A percentile compares a stretch with the other conserved stretches of the same genome.
Conservation (phyloP, 495 filamentous ascomycete genomes). For the Xylaria grammica region DNA sequence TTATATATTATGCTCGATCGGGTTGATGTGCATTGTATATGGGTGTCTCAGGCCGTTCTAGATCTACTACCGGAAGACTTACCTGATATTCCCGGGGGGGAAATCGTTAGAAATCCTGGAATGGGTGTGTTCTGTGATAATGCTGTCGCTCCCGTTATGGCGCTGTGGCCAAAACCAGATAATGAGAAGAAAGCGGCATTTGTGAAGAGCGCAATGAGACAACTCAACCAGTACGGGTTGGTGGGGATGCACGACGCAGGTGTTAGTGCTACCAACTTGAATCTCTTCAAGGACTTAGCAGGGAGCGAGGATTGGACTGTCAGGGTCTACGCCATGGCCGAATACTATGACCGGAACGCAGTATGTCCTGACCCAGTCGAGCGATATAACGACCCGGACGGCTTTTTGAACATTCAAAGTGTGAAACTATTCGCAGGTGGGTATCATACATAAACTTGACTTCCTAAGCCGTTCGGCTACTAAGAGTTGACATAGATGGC, state of each 20-base stretch:
- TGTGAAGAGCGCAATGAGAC: conserved; percentile 59
- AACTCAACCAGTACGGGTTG: conserved; percentile 63
- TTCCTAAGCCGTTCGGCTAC: background rate
- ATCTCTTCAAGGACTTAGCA: conserved; percentile 54
- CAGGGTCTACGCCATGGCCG: conserved; percentile 67
- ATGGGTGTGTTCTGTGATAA: conserved; percentile 74
- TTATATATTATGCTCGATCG: conserved; percentile 70
- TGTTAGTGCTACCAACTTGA: conserved; percentile 54
- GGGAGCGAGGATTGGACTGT: conserved; percentile 56
- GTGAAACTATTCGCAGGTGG: conserved; percentile 66
- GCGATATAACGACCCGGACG: conserved; percentile 44
- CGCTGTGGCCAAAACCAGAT: conserved; percentile 59
- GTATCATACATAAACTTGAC: background rate
- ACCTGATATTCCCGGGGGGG: conserved; percentile 62
- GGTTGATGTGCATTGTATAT: conserved; percentile 68
- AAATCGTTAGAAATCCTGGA: conserved; percentile 60
- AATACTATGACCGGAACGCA: conserved; percentile 64
- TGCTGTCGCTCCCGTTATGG: conserved; percentile 64
- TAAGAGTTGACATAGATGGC: conserved; percentile 54
- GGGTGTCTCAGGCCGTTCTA: conserved; percentile 65
- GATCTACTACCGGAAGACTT: conserved; percentile 56
- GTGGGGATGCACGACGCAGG: conserved; percentile 69
- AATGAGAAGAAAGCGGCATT: conserved; percentile 51
- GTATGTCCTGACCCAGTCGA: conserved; percentile 57
- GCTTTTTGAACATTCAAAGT: conserved; percentile 54